Conservation (phyloP, 192 early-diverging fungal genomes). For the Umbelopsis vinacea region DNA sequence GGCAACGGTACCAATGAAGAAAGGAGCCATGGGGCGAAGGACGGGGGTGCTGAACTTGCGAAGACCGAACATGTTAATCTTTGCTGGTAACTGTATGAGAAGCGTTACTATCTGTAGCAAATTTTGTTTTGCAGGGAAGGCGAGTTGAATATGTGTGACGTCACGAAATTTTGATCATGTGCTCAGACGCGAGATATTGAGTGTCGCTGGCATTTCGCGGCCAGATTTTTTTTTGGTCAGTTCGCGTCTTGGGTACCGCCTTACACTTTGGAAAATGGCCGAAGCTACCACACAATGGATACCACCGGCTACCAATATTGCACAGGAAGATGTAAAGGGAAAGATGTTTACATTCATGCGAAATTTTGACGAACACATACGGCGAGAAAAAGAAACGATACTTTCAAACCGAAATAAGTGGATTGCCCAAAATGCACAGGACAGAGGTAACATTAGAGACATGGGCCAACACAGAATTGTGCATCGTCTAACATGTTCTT, state of each 20-base stretch:
- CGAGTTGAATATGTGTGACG: neutral
- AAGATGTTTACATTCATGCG: slow-evolving; percentile 19
- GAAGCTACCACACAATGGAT: slow-evolving; percentile 10
- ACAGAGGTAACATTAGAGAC: neutral
- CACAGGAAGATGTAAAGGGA: neutral
- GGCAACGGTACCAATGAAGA: slow-evolving; percentile 52
- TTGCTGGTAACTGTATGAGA: slow-evolving; percentile 21
- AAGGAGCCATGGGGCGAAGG: slow-evolving; percentile 56
- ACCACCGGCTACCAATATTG: slow-evolving; percentile 10
- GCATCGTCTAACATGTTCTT: neutral
- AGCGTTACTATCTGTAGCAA: neutral
- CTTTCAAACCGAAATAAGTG: slow-evolving; percentile 10
- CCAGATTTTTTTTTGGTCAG: neutral
- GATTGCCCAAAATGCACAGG: slow-evolving; percentile 19
- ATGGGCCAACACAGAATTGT: neutral
- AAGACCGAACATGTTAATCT: slow-evolving; percentile 53
- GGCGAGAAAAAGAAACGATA: slow-evolving; percentile 7
- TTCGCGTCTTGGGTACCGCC: neutral
- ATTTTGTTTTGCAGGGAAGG: slow-evolving; percentile 23
- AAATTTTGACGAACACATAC: slow-evolving; percentile 9
- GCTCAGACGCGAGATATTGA: neutral
- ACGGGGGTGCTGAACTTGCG: slow-evolving; percentile 62
- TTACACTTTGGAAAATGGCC: neutral
- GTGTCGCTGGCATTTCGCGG: neutral
- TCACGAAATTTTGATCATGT: slow-evolving; percentile 10